Percentiles rank a stretch among this genome's conserved stretches.
Conservation (phyloP, 2,329 filamentous ascomycete genomes). For the Ophiocordyceps polyrhachis-furcata region DNA sequence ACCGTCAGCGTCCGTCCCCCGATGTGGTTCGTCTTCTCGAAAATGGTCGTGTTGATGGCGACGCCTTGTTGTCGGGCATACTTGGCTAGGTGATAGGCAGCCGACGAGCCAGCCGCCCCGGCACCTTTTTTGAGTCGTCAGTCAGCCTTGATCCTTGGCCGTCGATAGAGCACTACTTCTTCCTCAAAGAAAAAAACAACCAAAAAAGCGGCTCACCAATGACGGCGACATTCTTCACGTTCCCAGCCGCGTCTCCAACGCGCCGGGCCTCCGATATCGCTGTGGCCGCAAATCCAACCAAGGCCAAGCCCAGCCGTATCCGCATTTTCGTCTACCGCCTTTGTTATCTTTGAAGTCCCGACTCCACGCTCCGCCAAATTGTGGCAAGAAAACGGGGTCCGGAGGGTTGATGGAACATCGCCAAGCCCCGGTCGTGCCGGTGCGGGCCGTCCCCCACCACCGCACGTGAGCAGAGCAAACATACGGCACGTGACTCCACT, state of each 20-base stretch:
- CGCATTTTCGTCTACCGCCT: background rate
- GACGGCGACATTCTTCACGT: slow-evolving; percentile 17
- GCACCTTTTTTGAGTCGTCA: slow-evolving; percentile 21
- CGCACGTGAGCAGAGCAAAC: too few species aligned
- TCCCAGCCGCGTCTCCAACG: slow-evolving; percentile 1
- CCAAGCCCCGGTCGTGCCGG: too few species aligned
- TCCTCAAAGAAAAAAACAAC: too few species aligned
- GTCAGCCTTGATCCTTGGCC: background rate
- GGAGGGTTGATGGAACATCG: too few species aligned
- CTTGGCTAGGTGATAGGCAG: slow-evolving; percentile 64
- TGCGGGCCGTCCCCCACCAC: too few species aligned
- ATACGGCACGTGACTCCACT: too few species aligned
- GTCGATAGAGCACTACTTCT: background rate
- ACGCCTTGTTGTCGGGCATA: slow-evolving; percentile 45
- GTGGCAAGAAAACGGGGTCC: too few species aligned
- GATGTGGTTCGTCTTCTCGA: slow-evolving; percentile 59
- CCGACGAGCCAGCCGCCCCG: slow-evolving; percentile 70
- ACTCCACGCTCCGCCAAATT: too few species aligned
- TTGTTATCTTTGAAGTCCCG: too few species aligned
- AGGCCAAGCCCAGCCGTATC: slow-evolving; percentile 4
- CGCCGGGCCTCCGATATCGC: slow-evolving; percentile 2
- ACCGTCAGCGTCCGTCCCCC: slow-evolving; percentile 82
- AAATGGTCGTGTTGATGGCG: slow-evolving; percentile 64
- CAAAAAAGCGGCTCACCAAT: slow-evolving; percentile 11
- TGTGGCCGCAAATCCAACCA: slow-evolving; percentile 2